Evolutionary conservation across 306 rosid species (phyloP), one percentile per base, ranked within the genome.

Genomic region (Psophocarpus tetragonolobus): DNA sequence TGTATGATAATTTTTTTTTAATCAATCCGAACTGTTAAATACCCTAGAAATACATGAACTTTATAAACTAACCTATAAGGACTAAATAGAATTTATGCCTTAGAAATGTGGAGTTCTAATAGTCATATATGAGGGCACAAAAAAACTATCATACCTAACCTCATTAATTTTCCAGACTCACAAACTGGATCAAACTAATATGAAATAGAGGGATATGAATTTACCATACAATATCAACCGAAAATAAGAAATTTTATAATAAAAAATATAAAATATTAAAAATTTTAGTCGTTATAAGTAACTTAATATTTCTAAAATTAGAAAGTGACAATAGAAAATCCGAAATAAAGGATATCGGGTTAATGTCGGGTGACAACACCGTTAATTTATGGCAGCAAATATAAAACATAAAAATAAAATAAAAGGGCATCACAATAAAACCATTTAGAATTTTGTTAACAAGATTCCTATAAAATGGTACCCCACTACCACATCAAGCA

Each of bases 321-420:
- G n/a, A n/a, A n/a, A n/a, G n/a, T n/a, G n/a, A n/a, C n/a, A n/a
- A n/a, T n/a, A n/a, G n/a, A n/a, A n/a, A n/a, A n/a, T n/a, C n/a
- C n/a, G 41, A 42, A 20, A 57, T 74, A 60, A 63, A 74, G 29
- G 88, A 86, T 73, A 88, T 89, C 32, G 84, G 90, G 86, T 89
- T 86, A 62, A 78, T 80, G n/a, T 42, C 90, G 77, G 91, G 85
- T n/a, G n/a, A 48, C 8, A 83, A 26, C 27, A 38, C 33, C 23
- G 26, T n/a, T n/a, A n/a, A n/a, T n/a, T n/a, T 50, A 56, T 24
- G 42, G 27, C 39, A 48, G 14, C 20, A 17, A 12, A 35, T 9
- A 6, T 36, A 3, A 67, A 14, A 7, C 24, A 35, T 0, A 12
- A 26, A 27, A 13, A 24, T 24, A 53, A 29, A 17, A 44, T 1